A percentile compares a stretch with the other conserved stretches of the same genome.
Conservation (phyloP, 108 stramenopile genomes). For the Conticribra weissflogii region DNA sequence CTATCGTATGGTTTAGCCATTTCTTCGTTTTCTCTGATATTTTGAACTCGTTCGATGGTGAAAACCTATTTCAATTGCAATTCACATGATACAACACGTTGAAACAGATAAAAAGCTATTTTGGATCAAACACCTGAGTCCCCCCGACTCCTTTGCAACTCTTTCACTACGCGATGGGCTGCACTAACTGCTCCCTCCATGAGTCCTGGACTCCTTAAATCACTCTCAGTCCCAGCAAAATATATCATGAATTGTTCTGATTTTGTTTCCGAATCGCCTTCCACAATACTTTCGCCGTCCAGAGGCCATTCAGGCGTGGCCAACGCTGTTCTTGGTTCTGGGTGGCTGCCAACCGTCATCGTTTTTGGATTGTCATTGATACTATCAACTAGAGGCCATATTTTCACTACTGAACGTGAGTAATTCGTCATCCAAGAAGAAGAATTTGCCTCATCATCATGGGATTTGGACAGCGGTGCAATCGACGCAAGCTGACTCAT, state of each 20-base stretch:
- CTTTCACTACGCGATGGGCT: constrained; percentile 45
- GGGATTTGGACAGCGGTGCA: constrained; percentile 27
- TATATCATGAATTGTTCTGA: constrained; percentile 27
- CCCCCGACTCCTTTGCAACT: constrained; percentile 7
- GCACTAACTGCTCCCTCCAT: constrained; percentile 73
- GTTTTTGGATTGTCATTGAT: constrained; percentile 53
- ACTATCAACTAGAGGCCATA: constrained; percentile 57
- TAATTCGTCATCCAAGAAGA: constrained; percentile 6
- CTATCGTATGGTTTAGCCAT: too few species aligned
- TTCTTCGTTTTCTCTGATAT: too few species aligned
- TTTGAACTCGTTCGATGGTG: too few species aligned
- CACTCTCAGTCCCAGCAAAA: constrained; percentile 69
- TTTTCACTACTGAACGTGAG: constrained; percentile 16
- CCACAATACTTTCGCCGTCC: background rate
- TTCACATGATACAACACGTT: background rate
- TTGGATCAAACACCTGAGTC: background rate
- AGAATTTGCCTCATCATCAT: background rate
- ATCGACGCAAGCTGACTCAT: constrained; percentile 26
- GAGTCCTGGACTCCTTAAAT: constrained; percentile 58
- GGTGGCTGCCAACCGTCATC: constrained; percentile 50
- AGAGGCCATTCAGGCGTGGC: constrained; percentile 50
- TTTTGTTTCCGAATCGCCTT: background rate
- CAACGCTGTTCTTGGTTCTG: constrained; percentile 43
- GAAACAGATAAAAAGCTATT: background rate
- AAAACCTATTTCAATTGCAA: too few species aligned